phyloP scores from a whole-genome alignment of 345 rosid species.

The Ceriops zippeliana region DNA sequence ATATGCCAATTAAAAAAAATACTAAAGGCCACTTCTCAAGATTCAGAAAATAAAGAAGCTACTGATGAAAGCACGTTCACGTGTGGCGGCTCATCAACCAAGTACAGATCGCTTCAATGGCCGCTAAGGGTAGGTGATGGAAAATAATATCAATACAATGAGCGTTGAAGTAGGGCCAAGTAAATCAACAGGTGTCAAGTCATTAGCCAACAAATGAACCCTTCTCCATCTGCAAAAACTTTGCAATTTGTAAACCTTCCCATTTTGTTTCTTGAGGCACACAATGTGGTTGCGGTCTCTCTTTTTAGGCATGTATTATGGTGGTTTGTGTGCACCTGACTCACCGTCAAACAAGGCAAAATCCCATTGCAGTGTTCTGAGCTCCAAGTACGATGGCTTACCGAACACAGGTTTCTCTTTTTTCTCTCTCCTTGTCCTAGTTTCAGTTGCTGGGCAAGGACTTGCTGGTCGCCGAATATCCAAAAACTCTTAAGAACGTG shows the following conservation, averaged over 20 bases:
- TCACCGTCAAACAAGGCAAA: constrained; percentile 31
- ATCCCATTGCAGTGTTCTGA: not conserved
- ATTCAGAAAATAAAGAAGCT: no score
- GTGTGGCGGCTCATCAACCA: not conserved
- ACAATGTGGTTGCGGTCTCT: not conserved
- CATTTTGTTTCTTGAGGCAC: not conserved
- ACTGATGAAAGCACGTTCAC: not conserved
- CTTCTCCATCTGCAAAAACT: not conserved
- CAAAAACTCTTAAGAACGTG: constrained; percentile 23
- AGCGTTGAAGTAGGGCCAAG: not conserved
- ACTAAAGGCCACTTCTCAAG: no score
- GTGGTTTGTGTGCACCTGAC: constrained; percentile 10
- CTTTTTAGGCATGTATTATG: not conserved
- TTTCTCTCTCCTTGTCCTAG: constrained; percentile 32
- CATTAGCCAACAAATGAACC: not conserved
- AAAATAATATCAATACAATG: not conserved
- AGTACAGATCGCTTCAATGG: not conserved
- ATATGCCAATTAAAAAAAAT: no score
- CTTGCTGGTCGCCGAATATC: constrained; percentile 40
- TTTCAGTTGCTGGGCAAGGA: constrained; percentile 39
- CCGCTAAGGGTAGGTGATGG: not conserved
- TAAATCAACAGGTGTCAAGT: not conserved
- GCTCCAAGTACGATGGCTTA: constrained; percentile 31
- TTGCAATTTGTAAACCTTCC: not conserved
- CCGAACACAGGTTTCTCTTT: constrained; percentile 15